Percentiles rank a stretch among this genome's conserved stretches.
phyloP scores from a whole-genome alignment of 2,329 filamentous ascomycete genomes.

The Fusarium veterinarium region DNA sequence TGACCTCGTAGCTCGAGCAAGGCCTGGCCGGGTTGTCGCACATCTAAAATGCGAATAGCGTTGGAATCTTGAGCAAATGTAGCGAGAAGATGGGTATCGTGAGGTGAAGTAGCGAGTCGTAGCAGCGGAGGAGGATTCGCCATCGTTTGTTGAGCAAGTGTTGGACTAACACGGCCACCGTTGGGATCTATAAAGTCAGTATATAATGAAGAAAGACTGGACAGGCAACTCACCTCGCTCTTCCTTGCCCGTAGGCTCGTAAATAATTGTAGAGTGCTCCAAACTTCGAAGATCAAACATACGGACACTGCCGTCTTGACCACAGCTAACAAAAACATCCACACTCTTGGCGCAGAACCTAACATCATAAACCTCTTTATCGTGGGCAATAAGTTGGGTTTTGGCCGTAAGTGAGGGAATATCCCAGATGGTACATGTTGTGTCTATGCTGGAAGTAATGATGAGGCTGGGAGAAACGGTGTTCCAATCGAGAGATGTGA shows the following conservation, averaged over 20 bases:
- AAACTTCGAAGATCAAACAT: conserved; percentile 98
- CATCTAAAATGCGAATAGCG: conserved; percentile 93
- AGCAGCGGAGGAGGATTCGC: conserved; percentile 80
- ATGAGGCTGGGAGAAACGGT: conserved; percentile 96
- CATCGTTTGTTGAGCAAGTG: conserved; percentile 81
- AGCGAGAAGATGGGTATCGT: conserved; percentile 94
- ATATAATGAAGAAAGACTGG: background rate
- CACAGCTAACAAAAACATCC: conserved; percentile 98
- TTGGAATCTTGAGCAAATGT: conserved; percentile 96
- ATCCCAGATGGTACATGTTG: conserved; percentile 99
- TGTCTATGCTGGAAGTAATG: conserved; percentile 98
- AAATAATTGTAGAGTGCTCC: conserved; percentile 98
- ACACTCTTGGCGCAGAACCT: conserved; percentile 97
- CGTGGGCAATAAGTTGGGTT: conserved; percentile 97
- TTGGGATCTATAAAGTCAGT: conserved; percentile 58
- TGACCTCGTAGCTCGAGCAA: conserved; percentile 94
- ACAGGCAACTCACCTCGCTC: conserved; percentile 67
- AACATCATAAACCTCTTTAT: conserved; percentile 99
- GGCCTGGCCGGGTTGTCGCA: conserved; percentile 94
- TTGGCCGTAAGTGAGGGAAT: conserved; percentile 98
- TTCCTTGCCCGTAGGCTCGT: conserved; percentile 92
- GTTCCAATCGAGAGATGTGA: conserved; percentile 98
- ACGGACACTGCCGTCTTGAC: conserved; percentile 94
- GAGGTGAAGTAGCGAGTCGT: conserved; percentile 88
- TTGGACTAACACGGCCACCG: conserved; percentile 75